phyloP scores from a whole-genome alignment of 805 yeast species.

The Brettanomyces custersianus region DNA sequence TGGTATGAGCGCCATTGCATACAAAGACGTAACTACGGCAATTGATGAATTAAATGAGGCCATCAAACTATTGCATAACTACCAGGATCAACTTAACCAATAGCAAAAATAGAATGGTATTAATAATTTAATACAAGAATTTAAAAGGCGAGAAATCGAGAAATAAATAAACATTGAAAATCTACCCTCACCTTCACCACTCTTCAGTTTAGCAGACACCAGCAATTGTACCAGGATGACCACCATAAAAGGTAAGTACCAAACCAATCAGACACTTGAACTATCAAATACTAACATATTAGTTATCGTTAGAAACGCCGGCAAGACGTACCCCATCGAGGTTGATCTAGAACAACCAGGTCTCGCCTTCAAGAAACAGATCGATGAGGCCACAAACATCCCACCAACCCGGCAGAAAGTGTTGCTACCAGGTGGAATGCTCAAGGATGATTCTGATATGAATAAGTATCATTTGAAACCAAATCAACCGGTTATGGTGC shows the following conservation, averaged over 20 bases:
- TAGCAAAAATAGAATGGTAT: no score
- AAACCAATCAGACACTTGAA: no score
- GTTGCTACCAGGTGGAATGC: slow-evolving; percentile 80
- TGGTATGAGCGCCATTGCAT: slow-evolving; percentile 66
- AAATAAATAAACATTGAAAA: no score
- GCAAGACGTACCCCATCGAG: slow-evolving; percentile 53
- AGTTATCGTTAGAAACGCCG: slow-evolving; percentile 55
- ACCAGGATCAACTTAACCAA: not conserved
- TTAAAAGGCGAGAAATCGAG: no score
- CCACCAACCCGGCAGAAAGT: slow-evolving; percentile 90
- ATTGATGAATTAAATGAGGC: slow-evolving; percentile 44
- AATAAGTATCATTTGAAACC: slow-evolving; percentile 47
- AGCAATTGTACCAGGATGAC: no score
- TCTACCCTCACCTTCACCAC: no score
- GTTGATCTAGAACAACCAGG: slow-evolving; percentile 51
- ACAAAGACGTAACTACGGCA: slow-evolving; percentile 63
- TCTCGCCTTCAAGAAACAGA: slow-evolving; percentile 53
- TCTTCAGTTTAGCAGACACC: no score
- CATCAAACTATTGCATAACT: slow-evolving; percentile 20
- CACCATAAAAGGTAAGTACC: not conserved
- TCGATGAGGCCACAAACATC: slow-evolving; percentile 66
- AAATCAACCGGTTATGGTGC: slow-evolving; percentile 69
- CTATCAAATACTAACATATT: not conserved
- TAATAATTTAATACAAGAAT: no score
- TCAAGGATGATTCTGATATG: slow-evolving; percentile 56